Evolutionary conservation across 495 filamentous ascomycete genomes (phyloP).

Genomic region (Xylaria venustula): DNA sequence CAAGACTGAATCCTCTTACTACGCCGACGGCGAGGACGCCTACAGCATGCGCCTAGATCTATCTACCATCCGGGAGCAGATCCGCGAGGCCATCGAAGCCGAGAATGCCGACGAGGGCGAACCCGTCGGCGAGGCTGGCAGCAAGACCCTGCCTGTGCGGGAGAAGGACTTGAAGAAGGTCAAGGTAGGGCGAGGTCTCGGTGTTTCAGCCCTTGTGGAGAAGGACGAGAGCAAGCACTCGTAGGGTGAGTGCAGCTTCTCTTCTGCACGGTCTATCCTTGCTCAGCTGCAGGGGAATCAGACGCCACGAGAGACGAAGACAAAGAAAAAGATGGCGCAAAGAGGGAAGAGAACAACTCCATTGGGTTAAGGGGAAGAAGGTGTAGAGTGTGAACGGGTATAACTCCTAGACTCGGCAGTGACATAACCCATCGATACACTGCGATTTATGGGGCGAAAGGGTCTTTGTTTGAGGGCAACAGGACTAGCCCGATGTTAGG

Average conservation of each 20-base stretch:
- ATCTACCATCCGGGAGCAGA: constrained; percentile 54
- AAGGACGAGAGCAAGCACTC: constrained; percentile 62
- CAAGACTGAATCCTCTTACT: constrained; percentile 91
- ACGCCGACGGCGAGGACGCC: constrained; percentile 96
- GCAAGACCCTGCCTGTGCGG: constrained; percentile 25
- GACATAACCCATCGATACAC: too few species aligned
- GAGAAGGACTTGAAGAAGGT: constrained; percentile 52
- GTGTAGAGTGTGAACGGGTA: background rate
- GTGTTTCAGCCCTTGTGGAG: constrained; percentile 84
- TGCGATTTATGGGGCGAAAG: background rate
- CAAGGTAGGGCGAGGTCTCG: constrained; percentile 76
- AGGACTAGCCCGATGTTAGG: background rate
- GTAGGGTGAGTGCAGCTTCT: constrained; percentile 12
- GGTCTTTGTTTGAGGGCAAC: too few species aligned
- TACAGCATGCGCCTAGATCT: constrained; percentile 91
- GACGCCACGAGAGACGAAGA: background rate
- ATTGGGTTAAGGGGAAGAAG: background rate
- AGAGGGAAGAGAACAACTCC: background rate
- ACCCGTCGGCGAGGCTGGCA: constrained; percentile 42
- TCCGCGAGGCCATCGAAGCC: constrained; percentile 38
- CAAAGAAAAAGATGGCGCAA: background rate
- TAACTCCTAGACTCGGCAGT: background rate
- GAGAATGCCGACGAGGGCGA: constrained; percentile 46
- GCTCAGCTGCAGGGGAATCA: background rate
- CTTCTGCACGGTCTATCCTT: background rate